Evolutionary conservation across 2,329 filamentous ascomycete genomes (phyloP).

Genomic region (Dactylellina cionopaga): DNA sequence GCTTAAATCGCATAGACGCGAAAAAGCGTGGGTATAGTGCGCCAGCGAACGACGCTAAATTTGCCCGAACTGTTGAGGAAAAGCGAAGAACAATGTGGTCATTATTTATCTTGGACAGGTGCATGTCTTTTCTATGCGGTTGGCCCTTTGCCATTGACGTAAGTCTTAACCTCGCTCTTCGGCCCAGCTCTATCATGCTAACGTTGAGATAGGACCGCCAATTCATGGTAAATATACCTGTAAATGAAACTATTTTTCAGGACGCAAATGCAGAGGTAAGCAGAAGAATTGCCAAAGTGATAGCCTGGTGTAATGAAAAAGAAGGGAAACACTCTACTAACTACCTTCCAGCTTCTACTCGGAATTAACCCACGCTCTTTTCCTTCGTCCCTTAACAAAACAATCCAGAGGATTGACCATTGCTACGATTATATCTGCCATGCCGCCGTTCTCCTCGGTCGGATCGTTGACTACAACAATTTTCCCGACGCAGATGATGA

Average conservation of each 20-base stretch:
- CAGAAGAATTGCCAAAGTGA: background rate
- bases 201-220: constrained; percentile 20
- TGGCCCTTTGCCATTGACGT: constrained; percentile 33
- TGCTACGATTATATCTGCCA: constrained; percentile 20
- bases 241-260: constrained; percentile 10
- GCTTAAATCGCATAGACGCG: constrained; percentile 20
- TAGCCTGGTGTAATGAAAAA: background rate
- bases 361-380: background rate
- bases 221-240: constrained; percentile 24
- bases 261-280: constrained; percentile 3
- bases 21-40: constrained; percentile 6
- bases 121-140: constrained; percentile 21
- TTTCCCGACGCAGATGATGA: constrained; percentile 7
- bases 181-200: background rate
- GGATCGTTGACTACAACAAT: constrained; percentile 31
- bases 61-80: constrained; percentile 8
- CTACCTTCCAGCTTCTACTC: background rate
- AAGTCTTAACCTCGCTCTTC: background rate
- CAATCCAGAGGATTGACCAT: constrained; percentile 2
- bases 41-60: background rate
- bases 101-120: constrained; percentile 22
- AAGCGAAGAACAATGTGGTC: constrained; percentile 25
- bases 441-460: constrained; percentile 19
- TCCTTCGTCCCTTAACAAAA: constrained; percentile 4
- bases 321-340: background rate